Evolutionary conservation across 768 basidiomycete species (phyloP), one percentile per base, ranked within the genome.

Genomic region (Phlebiopsis flavidoalba): DNA sequence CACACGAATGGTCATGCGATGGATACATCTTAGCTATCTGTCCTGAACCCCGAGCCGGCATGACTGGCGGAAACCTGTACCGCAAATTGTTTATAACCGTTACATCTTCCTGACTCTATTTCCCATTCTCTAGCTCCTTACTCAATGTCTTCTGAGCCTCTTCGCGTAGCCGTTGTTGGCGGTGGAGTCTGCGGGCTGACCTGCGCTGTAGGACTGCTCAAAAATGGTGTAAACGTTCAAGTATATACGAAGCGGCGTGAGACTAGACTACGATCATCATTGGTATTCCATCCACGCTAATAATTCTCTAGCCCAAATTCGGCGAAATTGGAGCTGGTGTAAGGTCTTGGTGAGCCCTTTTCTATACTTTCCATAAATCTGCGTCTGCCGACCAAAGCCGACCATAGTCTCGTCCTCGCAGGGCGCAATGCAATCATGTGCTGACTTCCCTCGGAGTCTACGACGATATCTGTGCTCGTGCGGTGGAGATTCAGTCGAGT

Each of bases 211-310:
- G 48, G 48, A 1, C 50, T 61, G 8, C 26, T 54, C 12, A 51
- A 53, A 22, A 14, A 46, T 21, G 56, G 56, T 35, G 43, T 61
- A 5, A 15, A 50, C 21, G 50, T 49, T 14, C 47, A 58, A 19
- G 40, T 61, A 31, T 61, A 31, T 61, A 61, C 53, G 60, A 61
- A 51, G 47, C 56, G 2, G 48, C 31, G 56, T 58, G 33, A n/a
- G 60, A 19, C 40, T 14, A 49, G 1, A 24, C 10, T 8, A 52
- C n/a, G 4, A 17, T 43, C 5, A 12, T 54, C 15, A 10, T n/a
- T 17, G 37, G n/a, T 5, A 17, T 17, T 43, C 3, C 17, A 17
- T 43, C 3, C 17, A 17, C 26, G 40, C 40, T 43, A 8, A 17
- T 43, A 8, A 17, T 17, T 43, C 40, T 43, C 17, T 43, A 43